Conservation (phyloP, 768 basidiomycete genomes). For the Mycena alexandri region DNA sequence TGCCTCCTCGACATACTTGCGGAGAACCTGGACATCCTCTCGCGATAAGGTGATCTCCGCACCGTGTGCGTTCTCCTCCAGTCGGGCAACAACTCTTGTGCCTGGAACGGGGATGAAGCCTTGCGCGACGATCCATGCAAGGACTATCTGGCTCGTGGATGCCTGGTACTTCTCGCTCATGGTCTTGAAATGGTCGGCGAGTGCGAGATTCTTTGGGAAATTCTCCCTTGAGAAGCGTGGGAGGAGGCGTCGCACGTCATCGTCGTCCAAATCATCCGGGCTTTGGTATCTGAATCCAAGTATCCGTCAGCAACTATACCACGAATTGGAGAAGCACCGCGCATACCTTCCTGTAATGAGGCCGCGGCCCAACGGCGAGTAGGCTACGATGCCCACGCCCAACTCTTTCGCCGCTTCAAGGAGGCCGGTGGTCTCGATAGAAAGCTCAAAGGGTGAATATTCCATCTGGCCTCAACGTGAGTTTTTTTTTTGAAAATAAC, state of each 20-base stretch:
- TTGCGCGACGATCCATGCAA: slow-evolving; percentile 39
- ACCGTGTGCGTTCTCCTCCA: slow-evolving; percentile 51
- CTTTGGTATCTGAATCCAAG: slow-evolving; percentile 24
- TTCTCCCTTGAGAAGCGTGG: slow-evolving; percentile 50
- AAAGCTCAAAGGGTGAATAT: slow-evolving; percentile 38
- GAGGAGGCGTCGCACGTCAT: slow-evolving; percentile 44
- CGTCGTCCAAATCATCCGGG: slow-evolving; percentile 43
- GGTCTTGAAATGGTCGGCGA: slow-evolving; percentile 48
- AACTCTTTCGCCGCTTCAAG: slow-evolving; percentile 43
- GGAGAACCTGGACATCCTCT: slow-evolving; percentile 44
- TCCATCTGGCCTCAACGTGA: too few species aligned
- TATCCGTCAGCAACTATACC: background rate
- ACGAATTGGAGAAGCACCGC: background rate
- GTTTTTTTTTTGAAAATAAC: too few species aligned
- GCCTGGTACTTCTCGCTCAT: slow-evolving; percentile 48
- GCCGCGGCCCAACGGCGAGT: slow-evolving; percentile 51
- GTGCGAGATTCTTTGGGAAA: slow-evolving; percentile 48
- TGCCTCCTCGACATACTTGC: slow-evolving; percentile 42
- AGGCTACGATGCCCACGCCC: slow-evolving; percentile 47
- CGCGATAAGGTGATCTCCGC: slow-evolving; percentile 39
- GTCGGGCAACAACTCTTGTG: slow-evolving; percentile 44
- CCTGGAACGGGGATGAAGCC: slow-evolving; percentile 52
- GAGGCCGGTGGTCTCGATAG: slow-evolving; percentile 39
- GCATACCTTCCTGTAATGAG: slow-evolving; percentile 45
- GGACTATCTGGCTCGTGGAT: slow-evolving; percentile 39